Evolutionary conservation across 2,329 filamentous ascomycete genomes (phyloP).

Genomic region (Claviceps sp.): DNA sequence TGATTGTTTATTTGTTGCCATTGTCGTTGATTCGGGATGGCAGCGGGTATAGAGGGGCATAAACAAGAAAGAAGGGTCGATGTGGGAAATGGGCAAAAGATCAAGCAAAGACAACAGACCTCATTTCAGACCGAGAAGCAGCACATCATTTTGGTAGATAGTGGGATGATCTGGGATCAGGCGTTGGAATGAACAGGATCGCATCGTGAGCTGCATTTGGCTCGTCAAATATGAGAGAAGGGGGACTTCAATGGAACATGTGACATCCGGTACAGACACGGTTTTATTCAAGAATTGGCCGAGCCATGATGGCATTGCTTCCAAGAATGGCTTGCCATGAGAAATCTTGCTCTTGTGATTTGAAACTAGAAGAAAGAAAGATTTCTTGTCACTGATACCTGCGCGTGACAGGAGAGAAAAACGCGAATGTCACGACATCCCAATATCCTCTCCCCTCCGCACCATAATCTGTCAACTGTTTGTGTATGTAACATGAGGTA

Average conservation of each 20-base stretch:
- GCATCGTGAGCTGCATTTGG: background rate
- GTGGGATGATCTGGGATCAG: slow-evolving; percentile 4
- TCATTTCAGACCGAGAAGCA: background rate
- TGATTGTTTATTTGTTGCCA: background rate
- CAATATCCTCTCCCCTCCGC: too few relatives aligned
- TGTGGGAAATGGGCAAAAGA: background rate
- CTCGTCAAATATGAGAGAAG: background rate
- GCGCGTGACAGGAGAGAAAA: too few relatives aligned
- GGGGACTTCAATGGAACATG: too few relatives aligned
- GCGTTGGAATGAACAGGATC: slow-evolving; percentile 9
- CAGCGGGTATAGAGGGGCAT: background rate
- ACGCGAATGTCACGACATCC: too few relatives aligned
- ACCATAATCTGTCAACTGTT: too few relatives aligned
- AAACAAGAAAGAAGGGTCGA: background rate
- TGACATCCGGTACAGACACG: too few relatives aligned
- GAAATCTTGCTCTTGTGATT: too few relatives aligned
- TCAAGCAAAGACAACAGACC: background rate
- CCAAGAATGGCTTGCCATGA: background rate
- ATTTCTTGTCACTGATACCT: too few relatives aligned
- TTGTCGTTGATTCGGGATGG: background rate
- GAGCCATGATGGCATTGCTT: background rate
- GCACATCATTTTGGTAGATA: slow-evolving; percentile 1
- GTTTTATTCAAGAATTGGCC: background rate
- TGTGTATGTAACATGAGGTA: background rate
- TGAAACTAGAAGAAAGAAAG: too few relatives aligned